Conservation (phyloP, 371 early-diverging fungal species). For the Massospora cicadina region DNA sequence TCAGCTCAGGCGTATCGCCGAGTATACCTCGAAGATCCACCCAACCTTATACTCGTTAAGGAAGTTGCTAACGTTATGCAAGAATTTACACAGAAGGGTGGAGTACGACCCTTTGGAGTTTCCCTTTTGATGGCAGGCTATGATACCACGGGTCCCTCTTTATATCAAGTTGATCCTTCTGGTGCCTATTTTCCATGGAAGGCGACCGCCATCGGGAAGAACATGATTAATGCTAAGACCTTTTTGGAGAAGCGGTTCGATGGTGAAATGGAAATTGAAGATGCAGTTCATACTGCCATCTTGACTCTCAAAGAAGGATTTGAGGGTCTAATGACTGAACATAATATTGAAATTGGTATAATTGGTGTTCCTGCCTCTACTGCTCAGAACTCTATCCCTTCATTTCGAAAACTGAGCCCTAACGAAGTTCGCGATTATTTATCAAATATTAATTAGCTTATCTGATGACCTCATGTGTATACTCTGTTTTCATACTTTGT, state of each 20-base stretch:
- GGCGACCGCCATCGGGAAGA: slow-evolving; percentile 96
- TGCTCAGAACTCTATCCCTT: slow-evolving; percentile 22
- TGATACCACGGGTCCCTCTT: slow-evolving; percentile 74
- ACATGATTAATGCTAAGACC: slow-evolving; percentile 95
- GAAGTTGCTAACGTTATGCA: slow-evolving; percentile 95
- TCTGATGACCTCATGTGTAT: too few relatives aligned
- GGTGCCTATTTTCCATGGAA: slow-evolving; percentile 98
- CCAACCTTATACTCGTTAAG: slow-evolving; percentile 81
- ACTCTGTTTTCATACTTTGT: too few relatives aligned
- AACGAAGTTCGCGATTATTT: slow-evolving; percentile 88
- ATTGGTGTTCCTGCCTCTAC: slow-evolving; percentile 36
- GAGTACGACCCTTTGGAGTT: slow-evolving; percentile 98
- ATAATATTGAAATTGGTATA: slow-evolving; percentile 88
- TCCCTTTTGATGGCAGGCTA: slow-evolving; percentile 91
- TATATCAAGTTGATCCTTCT: slow-evolving; percentile 98
- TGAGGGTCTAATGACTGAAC: slow-evolving; percentile 89
- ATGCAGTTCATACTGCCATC: slow-evolving; percentile 95
- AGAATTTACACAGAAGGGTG: slow-evolving; percentile 97
- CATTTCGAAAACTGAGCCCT: slow-evolving; percentile 56
- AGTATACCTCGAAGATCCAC: slow-evolving; percentile 89
- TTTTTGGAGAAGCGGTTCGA: slow-evolving; percentile 95
- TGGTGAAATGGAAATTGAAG: slow-evolving; percentile 88
- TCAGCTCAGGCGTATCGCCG: slow-evolving; percentile 86
- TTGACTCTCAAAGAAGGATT: slow-evolving; percentile 95
- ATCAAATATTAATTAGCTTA: slow-evolving; percentile 68